phyloP scores from a whole-genome alignment of 2,329 filamentous ascomycete species.

The Diaporthe sp. region DNA sequence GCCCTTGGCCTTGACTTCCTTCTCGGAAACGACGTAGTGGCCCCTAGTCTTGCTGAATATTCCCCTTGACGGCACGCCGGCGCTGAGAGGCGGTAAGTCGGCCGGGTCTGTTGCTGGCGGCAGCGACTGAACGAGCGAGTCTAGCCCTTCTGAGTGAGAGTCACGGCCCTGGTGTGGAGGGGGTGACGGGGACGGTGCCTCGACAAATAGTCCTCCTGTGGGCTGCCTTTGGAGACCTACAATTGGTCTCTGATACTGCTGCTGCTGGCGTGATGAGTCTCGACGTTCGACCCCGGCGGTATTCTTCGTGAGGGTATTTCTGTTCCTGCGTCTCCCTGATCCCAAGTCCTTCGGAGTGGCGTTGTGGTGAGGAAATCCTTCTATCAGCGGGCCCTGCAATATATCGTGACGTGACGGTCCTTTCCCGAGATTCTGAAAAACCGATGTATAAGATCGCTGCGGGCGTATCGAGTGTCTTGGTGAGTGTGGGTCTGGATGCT shows the following conservation, averaged over 20 bases:
- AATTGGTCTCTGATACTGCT: neutral
- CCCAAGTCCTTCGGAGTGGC: constrained; percentile 18
- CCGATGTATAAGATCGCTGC: constrained; percentile 16
- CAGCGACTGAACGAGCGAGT: constrained; percentile 8
- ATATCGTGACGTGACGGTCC: constrained; percentile 12
- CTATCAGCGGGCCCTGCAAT: neutral
- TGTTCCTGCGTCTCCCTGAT: neutral
- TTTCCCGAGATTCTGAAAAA: constrained; percentile 1
- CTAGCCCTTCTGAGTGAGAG: constrained; percentile 3
- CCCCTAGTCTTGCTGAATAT: constrained; percentile 15
- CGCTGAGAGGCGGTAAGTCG: neutral
- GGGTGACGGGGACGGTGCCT: constrained; percentile 13
- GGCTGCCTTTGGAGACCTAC: constrained; percentile 13
- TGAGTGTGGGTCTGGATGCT: neutral
- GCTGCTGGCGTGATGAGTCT: neutral
- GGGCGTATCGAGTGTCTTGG: neutral
- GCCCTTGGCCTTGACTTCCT: neutral
- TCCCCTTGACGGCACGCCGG: constrained; percentile 20
- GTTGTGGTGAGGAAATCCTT: constrained; percentile 30
- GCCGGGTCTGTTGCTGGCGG: constrained; percentile 17
- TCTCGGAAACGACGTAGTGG: neutral
- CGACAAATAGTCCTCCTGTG: constrained; percentile 22
- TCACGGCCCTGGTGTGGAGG: neutral
- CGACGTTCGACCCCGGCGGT: neutral
- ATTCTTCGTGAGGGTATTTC: constrained; percentile 7